These are phyloP conservation scores for Phytophthora lateralis DNA, from an alignment of 352 stramenopile species.

Conservation along the genomic window DNA sequence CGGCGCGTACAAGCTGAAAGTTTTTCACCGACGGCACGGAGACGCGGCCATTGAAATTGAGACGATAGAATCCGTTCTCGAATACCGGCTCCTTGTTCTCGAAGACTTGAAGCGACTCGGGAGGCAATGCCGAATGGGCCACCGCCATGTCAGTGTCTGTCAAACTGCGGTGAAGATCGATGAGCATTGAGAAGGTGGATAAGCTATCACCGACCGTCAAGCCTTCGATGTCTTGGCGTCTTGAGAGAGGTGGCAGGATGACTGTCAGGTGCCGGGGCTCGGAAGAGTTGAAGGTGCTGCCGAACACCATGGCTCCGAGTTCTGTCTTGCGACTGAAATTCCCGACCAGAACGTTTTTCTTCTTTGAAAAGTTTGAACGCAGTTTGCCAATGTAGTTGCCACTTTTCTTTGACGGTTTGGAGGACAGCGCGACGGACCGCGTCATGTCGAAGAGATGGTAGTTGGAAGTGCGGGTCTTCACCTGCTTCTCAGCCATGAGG, in stretches of 20 bases:
- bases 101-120: constrained; percentile 48
- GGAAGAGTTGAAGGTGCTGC: constrained; percentile 46
- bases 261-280: constrained; percentile 59
- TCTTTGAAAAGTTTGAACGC: constrained; percentile 73
- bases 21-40: constrained; percentile 82
- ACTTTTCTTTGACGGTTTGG: constrained; percentile 84
- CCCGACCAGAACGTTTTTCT: constrained; percentile 75
- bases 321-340: constrained; percentile 76
- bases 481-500: constrained; percentile 70
- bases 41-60: constrained; percentile 85
- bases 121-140: constrained; percentile 29
- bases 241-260: constrained; percentile 55
- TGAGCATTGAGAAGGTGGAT: constrained; percentile 57
- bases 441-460: constrained; percentile 91
- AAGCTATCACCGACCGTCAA: constrained; percentile 52
- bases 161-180: constrained; percentile 49
- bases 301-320: constrained; percentile 73
- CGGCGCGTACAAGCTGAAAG: constrained; percentile 63
- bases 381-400: constrained; percentile 92
- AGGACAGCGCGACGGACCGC: constrained; percentile 42
- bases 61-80: constrained; percentile 78
- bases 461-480: constrained; percentile 81
- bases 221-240: constrained; percentile 52
- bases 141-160: constrained; percentile 21
- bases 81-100: constrained; percentile 80